A percentile compares a stretch with the other conserved stretches of the same genome.
Evolutionary conservation across 2,329 filamentous ascomycete species (phyloP).

Genomic region (Akanthomyces lecanii): DNA sequence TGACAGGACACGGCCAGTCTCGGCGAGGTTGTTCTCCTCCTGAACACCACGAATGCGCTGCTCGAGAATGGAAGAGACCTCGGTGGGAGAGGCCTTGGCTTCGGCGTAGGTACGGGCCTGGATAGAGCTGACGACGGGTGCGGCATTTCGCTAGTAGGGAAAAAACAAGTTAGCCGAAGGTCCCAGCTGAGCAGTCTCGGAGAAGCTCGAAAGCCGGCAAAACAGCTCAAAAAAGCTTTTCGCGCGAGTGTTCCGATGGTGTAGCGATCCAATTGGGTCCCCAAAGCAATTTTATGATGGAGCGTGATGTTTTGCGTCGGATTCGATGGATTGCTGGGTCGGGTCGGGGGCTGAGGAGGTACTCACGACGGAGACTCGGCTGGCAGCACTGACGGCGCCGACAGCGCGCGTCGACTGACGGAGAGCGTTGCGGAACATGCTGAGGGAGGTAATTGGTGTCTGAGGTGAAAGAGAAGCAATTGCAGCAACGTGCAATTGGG

Average conservation of each 20-base stretch:
- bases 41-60: constrained; percentile 98
- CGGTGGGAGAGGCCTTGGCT: constrained; percentile 91
- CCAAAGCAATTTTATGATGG: constrained; percentile 28
- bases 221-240: constrained; percentile 35
- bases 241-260: constrained; percentile 18
- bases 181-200: constrained; percentile 28
- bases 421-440: constrained; percentile 98
- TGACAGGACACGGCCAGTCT: constrained; percentile 98
- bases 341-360: constrained; percentile 40
- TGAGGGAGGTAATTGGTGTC: constrained; percentile 49
- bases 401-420: constrained; percentile 94
- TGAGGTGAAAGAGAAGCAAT: constrained; percentile 55
- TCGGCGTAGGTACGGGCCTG: constrained; percentile 88
- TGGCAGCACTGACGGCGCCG: constrained; percentile 85
- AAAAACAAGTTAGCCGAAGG: constrained; percentile 52
- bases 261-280: constrained; percentile 36
- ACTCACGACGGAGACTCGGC: constrained; percentile 95
- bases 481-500: constrained; percentile 59
- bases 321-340: constrained; percentile 42
- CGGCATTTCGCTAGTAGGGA: constrained; percentile 74
- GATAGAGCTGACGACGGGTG: constrained; percentile 67
- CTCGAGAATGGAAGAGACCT: constrained; percentile 99
- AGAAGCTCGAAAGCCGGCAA: constrained; percentile 22
- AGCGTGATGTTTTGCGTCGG: constrained; percentile 33
- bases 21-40: constrained; percentile 92